Evolutionary conservation across 2,329 filamentous ascomycete genomes (phyloP), one percentile per base, ranked within the genome.

Genomic region (Endoconidiophora polonica): DNA sequence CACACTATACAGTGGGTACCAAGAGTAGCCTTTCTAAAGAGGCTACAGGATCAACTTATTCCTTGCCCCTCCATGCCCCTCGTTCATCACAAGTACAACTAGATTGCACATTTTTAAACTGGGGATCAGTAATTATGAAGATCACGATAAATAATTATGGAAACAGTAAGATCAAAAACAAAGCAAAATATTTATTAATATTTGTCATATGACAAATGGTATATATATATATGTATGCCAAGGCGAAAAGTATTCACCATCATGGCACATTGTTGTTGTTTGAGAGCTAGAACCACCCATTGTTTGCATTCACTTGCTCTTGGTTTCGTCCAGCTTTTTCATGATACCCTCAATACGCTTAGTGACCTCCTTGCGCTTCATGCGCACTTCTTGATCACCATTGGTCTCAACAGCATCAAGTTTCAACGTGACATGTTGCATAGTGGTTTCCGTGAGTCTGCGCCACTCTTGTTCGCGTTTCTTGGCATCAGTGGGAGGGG

Each of bases 401-500:
- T 81, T 79, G 0, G 79, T 80, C 57, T 90, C 83, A 2, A 90
- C 76, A 20, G 73, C 79, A 60, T 91, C 85, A 38, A 86, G 63
- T 65, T 88, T 90, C 55, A 91, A 65, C 37, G 90, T 59, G 2
- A 87, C 76, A 57, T 87, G 81, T 54, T 81, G 77, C 69, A 91
- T 69, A 38, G 87, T 73, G 3, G 80, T 84, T 67, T 91, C 85
- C 3, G 77, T 79, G 16, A 91, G 63, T 60, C 75, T 80, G 61
- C 81, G 79, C 61, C 90, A 81, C 59, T 88, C 82, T 33, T 86
- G 83, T 12, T 74, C 73, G 46, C 75, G 69, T 68, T 83, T 86
- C 62, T 80, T 79, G 38, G 66, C 59, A 47, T 86, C 81, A 3
- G 64, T 60, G 0, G 85, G 84, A 9, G 85, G 80, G 6, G 71